Conservation (phyloP, 2,329 filamentous ascomycete species). For the Coniochaeta hoffmannii region DNA sequence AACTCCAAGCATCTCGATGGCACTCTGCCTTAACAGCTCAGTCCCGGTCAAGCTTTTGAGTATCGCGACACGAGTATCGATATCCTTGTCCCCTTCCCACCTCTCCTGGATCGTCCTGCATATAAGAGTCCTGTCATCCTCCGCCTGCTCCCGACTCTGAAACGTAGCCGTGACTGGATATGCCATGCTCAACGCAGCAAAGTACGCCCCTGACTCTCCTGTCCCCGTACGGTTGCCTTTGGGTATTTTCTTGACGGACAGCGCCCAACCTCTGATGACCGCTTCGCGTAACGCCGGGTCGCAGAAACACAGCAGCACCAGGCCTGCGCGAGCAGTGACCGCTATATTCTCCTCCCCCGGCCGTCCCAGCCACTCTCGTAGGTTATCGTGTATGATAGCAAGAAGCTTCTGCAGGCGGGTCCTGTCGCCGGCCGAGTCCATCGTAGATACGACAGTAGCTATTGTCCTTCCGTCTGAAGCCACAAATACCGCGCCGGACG, state of each 20-base stretch:
- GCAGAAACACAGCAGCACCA: slow-evolving; percentile 41
- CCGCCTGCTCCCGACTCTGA: slow-evolving; percentile 6
- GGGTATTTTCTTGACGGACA: slow-evolving; percentile 22
- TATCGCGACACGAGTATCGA: slow-evolving; percentile 48
- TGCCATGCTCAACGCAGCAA: slow-evolving; percentile 44
- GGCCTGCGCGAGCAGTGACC: slow-evolving; percentile 41
- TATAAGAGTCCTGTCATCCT: slow-evolving; percentile 24
- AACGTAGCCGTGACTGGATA: slow-evolving; percentile 29
- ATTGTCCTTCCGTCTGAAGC: slow-evolving; percentile 9
- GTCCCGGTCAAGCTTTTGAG: slow-evolving; percentile 45
- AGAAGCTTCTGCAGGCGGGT: slow-evolving; percentile 6
- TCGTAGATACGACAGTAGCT: slow-evolving; percentile 7
- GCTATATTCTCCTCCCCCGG: slow-evolving; percentile 43
- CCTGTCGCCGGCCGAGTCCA: slow-evolving; percentile 1
- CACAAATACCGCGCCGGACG: slow-evolving; percentile 18
- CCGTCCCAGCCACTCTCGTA: slow-evolving; percentile 39
- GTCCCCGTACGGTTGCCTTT: slow-evolving; percentile 14
- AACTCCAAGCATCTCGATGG: slow-evolving; percentile 33
- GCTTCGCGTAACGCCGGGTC: slow-evolving; percentile 23
- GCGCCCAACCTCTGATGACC: slow-evolving; percentile 39
- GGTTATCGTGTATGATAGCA: slow-evolving; percentile 20
- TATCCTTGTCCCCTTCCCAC: slow-evolving; percentile 42
- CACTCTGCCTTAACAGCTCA: slow-evolving; percentile 32
- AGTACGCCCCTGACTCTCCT: slow-evolving; percentile 40
- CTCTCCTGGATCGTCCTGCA: slow-evolving; percentile 38